Conservation (phyloP, 176 grass and related monocot species). For the Poa annua region DNA sequence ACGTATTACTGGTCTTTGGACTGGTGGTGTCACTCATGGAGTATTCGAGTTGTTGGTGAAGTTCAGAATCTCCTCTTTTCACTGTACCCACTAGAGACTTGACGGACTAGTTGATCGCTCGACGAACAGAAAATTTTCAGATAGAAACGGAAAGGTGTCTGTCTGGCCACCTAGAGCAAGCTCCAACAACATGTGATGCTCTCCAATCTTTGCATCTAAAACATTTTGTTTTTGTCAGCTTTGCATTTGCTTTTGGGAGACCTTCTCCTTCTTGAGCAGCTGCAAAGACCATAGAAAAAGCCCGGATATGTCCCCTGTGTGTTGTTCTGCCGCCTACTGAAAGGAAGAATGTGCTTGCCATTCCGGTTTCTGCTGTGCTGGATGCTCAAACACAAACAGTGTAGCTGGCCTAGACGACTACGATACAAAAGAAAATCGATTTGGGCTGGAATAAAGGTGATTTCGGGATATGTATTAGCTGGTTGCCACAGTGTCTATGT, state of each 20-base stretch:
- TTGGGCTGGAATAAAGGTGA: background rate
- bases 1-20: background rate
- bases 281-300: slow-evolving; percentile 31
- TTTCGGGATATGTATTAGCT: background rate
- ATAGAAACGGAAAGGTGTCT: background rate
- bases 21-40: background rate
- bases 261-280: slow-evolving; percentile 32
- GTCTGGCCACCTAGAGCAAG: background rate
- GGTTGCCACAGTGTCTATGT: background rate
- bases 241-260: slow-evolving; percentile 26
- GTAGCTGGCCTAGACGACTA: background rate
- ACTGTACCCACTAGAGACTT: background rate
- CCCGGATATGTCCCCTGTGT: background rate
- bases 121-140: background rate
- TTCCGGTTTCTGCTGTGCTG: background rate
- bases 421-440: background rate
- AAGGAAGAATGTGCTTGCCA: slow-evolving; percentile 6
- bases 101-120: background rate
- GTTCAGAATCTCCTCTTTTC: background rate
- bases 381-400: background rate
- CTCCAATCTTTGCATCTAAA: slow-evolving; percentile 28
- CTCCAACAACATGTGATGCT: slow-evolving; percentile 5
- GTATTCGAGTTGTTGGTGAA: background rate
- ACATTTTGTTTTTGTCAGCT: background rate
- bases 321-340: too few species aligned